Percentiles rank a stretch among this genome's conserved stretches.
Evolutionary conservation across 805 yeast genomes (phyloP).

Genomic region (Spencermartinsiella europaea): DNA sequence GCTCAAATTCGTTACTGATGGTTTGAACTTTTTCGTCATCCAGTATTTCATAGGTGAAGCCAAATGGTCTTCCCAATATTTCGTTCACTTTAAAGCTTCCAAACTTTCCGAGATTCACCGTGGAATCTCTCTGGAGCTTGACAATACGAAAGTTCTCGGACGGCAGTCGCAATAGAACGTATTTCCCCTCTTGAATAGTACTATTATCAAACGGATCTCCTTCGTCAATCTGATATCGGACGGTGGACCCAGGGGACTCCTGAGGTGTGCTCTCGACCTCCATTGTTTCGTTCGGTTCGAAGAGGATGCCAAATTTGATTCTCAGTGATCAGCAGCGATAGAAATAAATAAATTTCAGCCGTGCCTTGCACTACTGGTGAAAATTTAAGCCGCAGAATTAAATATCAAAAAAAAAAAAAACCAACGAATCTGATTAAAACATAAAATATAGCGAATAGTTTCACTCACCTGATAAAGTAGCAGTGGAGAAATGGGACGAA

Average conservation of each 20-base stretch:
- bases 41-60: conserved; percentile 81
- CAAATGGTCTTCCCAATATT: conserved; percentile 75
- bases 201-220: conserved; percentile 12
- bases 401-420: too few relatives aligned
- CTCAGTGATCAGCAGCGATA: too few relatives aligned
- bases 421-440: too few relatives aligned
- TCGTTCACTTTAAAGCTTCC: conserved; percentile 76
- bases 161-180: conserved; percentile 69
- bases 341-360: too few relatives aligned
- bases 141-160: conserved; percentile 73
- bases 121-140: conserved; percentile 54
- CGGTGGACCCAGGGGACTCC: too few relatives aligned
- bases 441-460: too few relatives aligned
- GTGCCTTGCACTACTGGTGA: too few relatives aligned
- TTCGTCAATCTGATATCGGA: background rate
- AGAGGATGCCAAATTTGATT: too few relatives aligned
- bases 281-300: too few relatives aligned
- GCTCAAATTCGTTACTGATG: conserved; percentile 31
- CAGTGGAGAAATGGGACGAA: conserved; percentile 90
- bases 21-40: conserved; percentile 32
- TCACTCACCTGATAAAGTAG: too few relatives aligned
- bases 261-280: too few relatives aligned
- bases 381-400: too few relatives aligned
- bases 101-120: conserved; percentile 80
- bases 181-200: conserved; percentile 43